These are phyloP conservation scores for Paraleonurus japonicus DNA, from an alignment of 257 asterid genomes.

Conservation along the genomic window DNA sequence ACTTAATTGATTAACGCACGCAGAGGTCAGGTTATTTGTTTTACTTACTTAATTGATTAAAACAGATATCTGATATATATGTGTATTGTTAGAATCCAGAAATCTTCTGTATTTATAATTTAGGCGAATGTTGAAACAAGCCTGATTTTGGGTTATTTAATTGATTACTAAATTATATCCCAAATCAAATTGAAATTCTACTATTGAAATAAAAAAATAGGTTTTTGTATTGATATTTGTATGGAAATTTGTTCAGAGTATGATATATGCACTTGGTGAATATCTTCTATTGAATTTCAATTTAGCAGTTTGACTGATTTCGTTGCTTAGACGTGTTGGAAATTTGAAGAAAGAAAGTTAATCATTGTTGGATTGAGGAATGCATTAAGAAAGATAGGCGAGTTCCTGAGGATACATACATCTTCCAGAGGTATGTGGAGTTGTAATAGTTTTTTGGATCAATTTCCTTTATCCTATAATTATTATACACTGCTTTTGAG, in stretches of 20 bases:
- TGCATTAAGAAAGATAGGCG: conserved; percentile 63
- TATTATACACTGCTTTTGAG: background rate
- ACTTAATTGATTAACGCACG: too few relatives aligned
- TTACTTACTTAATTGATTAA: too few relatives aligned
- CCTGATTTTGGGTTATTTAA: too few relatives aligned
- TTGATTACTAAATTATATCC: too few relatives aligned
- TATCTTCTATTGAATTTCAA: background rate
- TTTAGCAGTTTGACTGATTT: conserved; percentile 28
- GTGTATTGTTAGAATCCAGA: too few relatives aligned
- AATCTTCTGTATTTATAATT: too few relatives aligned
- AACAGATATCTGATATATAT: too few relatives aligned
- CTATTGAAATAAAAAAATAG: too few relatives aligned
- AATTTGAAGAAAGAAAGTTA: conserved; percentile 62
- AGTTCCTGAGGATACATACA: conserved; percentile 58
- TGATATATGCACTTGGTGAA: background rate
- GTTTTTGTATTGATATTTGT: conserved; percentile 4
- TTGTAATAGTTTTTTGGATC: background rate
- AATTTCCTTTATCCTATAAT: background rate
- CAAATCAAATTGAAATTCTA: too few relatives aligned
- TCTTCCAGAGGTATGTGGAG: conserved; percentile 51
- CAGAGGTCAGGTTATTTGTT: too few relatives aligned
- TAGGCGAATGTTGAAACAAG: too few relatives aligned
- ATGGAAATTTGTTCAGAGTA: background rate
- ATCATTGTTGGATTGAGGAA: conserved; percentile 91
- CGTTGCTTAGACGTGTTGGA: conserved; percentile 47